Evolutionary conservation across 371 early-diverging fungal species (phyloP), one percentile per base, ranked within the genome.

Genomic region (Rhizopus arrhizus): DNA sequence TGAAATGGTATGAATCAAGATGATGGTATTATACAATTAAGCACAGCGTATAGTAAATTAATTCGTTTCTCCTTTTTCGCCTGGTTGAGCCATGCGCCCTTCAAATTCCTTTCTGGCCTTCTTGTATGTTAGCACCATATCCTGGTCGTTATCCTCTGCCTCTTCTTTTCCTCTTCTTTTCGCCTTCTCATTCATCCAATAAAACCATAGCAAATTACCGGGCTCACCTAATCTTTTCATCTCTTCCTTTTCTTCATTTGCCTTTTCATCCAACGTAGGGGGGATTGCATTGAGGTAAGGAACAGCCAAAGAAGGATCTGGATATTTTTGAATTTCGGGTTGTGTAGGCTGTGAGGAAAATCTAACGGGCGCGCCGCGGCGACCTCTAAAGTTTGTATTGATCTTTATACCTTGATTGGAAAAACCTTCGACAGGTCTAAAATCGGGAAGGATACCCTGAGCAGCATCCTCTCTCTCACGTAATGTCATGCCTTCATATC

Each of bases 391-490:
- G 36, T 29, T 34, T 28, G 53, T 45, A 47, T 43, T 53, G 45
- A 43, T 10, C 33, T 45, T 41, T 35, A 32, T 22, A 10, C 29
- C 40, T 40, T 10, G 10, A 12, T 22, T 22, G 22, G 22, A 22
- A 22, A 22, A 22, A 22, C 12, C 2, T 40, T 10, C 40, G 12
- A 10, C 8, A 10, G 40, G 6, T 58, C 65, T 65, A 33, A 58
- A 32, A 7, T 64, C 61, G 1, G 57, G 59, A 12, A 62, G 10
- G 50, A 46, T 45, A 1, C 69, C 69, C 6, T 59, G 59, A n/a
- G 62, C 53, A 13, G 65, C 68, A 22, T 76, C 77, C 31, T 73
- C 71, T 48, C 61, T 61, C 35, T 76, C 77, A n/a, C 77, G 58
- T 5, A 70, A 38, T 9, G 73, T 69, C 77, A 76, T 76, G 13